Base-by-base conservation (phyloP, 768 basidiomycete species). In the Pholiota molesta region DNA sequence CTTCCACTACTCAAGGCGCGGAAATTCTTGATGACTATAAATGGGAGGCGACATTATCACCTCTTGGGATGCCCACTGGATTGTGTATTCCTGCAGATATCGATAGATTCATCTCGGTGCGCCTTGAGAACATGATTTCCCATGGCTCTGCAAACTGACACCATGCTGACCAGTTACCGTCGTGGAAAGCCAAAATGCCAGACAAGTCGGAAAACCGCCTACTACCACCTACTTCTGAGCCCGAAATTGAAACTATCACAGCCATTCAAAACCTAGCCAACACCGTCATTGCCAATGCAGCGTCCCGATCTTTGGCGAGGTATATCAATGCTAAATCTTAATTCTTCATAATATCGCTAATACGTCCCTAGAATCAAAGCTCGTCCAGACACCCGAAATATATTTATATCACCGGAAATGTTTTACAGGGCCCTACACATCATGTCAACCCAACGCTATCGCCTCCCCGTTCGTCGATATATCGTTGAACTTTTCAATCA, bases 181-280 rank as follows among this genome's bases (percentile, higher is more conserved):
- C 83, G 1, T 95, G 92, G 92, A 74, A 69, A 11, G 76, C 79
- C 55, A 71, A 71, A 17, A 64, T 69, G n/a, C 70, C 75, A 5
- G 75, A 78, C 49, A 75, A 68, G 68, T 76, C 54, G 61, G 83
- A 74, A 61, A 76, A 66, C 60, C 86, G 84, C 2, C 74, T 96
- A 29, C 77, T 86, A 61, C 86, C 90, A 4, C 87, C 92, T 9
- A 82, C 83, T 0, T 79, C 85, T 7, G 86, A 88, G 63, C 77
- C 84, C 39, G 96, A 99, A 68, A 81, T 87, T 5, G 94, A 97
- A 67, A 89, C 94, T 29, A 83, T 96, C 67, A 89, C 90, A 4
- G 92, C 94, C 4, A 92, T 99, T 54, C 91, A 95, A 68, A 98
- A 98, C 72, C 80, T 99, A 44, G 89, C 91, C 29, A 99, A 99